Conservation (phyloP, 129 eudicot genomes). For the Escallonia herrerae region DNA sequence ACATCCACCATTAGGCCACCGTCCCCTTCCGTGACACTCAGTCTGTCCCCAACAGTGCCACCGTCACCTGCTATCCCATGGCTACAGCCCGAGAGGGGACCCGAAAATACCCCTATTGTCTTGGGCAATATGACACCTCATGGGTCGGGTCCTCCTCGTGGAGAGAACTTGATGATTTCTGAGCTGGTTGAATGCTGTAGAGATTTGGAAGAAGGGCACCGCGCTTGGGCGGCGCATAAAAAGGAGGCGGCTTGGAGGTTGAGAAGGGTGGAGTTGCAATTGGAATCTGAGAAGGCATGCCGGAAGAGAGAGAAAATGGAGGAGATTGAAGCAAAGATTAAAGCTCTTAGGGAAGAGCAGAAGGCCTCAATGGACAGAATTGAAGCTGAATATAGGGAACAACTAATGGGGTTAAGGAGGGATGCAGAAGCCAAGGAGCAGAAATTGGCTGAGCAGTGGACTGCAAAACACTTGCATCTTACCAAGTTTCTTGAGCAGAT, state of each 20-base stretch:
- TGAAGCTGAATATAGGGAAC: slow-evolving; percentile 53
- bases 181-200: slow-evolving; percentile 51
- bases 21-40: slow-evolving; percentile 52
- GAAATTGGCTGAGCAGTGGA: slow-evolving; percentile 67
- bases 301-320: slow-evolving; percentile 46
- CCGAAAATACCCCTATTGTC: slow-evolving; percentile 9
- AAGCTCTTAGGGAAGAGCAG: slow-evolving; percentile 51
- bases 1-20: slow-evolving; percentile 19
- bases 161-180: slow-evolving; percentile 21
- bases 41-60: slow-evolving; percentile 34
- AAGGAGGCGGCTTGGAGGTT: slow-evolving; percentile 67
- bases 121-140: slow-evolving; percentile 19
- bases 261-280: slow-evolving; percentile 50
- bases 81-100: slow-evolving; percentile 27
- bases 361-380: slow-evolving; percentile 32
- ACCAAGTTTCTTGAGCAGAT: slow-evolving; percentile 51
- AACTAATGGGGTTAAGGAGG: slow-evolving; percentile 47
- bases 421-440: slow-evolving; percentile 64
- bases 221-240: slow-evolving; percentile 49
- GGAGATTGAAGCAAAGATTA: slow-evolving; percentile 51
- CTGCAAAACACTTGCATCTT: slow-evolving; percentile 48
- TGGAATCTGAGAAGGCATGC: slow-evolving; percentile 55
- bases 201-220: slow-evolving; percentile 57
- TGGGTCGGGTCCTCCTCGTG: slow-evolving; percentile 13
- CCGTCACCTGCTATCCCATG: slow-evolving; percentile 30